Evolutionary conservation across 2,329 filamentous ascomycete species (phyloP), one percentile per base, ranked within the genome.

Genomic region (Trichoderma sp.): DNA sequence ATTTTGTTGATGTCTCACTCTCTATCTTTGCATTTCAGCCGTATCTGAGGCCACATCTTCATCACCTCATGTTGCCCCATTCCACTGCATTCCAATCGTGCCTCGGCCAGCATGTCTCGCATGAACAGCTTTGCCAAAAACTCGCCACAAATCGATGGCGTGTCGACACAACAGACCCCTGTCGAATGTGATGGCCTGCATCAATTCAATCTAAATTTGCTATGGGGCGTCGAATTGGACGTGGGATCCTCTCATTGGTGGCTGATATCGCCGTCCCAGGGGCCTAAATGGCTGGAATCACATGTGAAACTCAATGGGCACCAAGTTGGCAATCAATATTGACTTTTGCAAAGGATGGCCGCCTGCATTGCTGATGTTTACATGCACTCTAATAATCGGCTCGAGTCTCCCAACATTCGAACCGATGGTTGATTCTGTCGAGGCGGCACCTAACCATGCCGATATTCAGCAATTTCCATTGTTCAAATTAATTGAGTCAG

Each of bases 271-370:
- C 27, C 49, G 14, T 4, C 43, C 5, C 55, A 49, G 43, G 55
- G 40, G 40, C 55, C 40, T 52, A 37, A 49, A 52, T 16, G 24
- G 53, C 13, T 40, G 33, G 24, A 52, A 67, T 67, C 64, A 67
- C 64, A 67, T 67, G 64, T 67, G 64, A 67, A 67, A 67, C 64
- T 59, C 55, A 16, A 66, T 24, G 52, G 63, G 63, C 63, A 58
- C 40, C 62, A 27, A 66, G 35, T n/a, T 35, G 52, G 62, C 56
- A 52, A 52, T 59, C 64, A 67, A 67, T 21, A 66, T 58, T 58
- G 55, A 33, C 40, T 33, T 57, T 57, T 33, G 55, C 24, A 37
- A 59, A 49, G 55, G 21, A 59, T 67, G 64, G 29, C 40, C 35
- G 29, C 35, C 27, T 29, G 40, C 37, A 37, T 43, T 64, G 61